Base-by-base conservation (phyloP, 805 yeast genomes). In the Metschnikowia colocasiae region DNA sequence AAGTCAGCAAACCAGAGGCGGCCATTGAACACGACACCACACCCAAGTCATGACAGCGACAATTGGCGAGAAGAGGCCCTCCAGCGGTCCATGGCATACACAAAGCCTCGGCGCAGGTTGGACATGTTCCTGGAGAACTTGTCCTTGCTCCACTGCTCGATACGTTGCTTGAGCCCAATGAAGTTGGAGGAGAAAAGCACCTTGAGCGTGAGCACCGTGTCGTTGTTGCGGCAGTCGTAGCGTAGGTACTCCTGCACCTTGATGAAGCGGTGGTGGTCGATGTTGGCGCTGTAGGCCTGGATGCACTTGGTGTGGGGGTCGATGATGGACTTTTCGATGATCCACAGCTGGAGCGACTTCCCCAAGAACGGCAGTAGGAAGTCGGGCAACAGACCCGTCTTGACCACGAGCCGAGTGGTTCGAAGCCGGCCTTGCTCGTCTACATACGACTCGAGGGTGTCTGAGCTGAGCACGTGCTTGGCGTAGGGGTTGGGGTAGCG, bases 341-440 rank as follows among this genome's bases (percentile, higher is more conserved):
- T 81, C 92, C 94, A 87, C 10, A 88, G 74, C 46, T 85, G 83
- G 27, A 85, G 74, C 5, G 49, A 45, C 40, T 75, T 72, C 2
- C 92, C 91, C 50, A 90, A 63, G 46, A 89, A 79, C 3, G 92
- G 92, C 55, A 76, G 78, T 23, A 86, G 80, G 81, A 94, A 89
- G 31, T 71, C 64, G 4, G 97, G 97, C 32, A 91, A 70, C 54
- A 88, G 75, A 1, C 97, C 97, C 3, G 78, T 71, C 62, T 91
- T 92, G 55, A 79, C 79, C 37, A 91, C 81, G 34, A 91, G 69
- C 54, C 92, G 76, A 4, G 92, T 85, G 32, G 87, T 81, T 54
- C 80, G 77, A 39, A 91, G 74, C 42, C 80, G 73, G 20, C 95
- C 95, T 9, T 80, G 69, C 1, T 60, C 53, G 52, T 84, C 88